Evolutionary conservation across 306 rosid genomes (phyloP), one percentile per base, ranked within the genome.

Genomic region (Ceratonia siliqua): DNA sequence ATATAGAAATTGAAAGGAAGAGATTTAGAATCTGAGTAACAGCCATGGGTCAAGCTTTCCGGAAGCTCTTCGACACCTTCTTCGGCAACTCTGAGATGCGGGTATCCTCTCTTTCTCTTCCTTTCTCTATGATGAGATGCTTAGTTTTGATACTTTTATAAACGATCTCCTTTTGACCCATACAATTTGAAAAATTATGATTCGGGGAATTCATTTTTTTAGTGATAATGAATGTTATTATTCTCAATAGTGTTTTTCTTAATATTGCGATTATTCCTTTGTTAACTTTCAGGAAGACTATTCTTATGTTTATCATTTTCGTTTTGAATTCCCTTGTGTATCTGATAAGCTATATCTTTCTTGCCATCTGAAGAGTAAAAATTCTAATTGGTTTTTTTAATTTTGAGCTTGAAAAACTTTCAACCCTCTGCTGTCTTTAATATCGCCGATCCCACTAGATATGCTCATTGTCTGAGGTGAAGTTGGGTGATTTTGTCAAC

Each of bases 31-130:
- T 52, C 12, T 46, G 25, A 15, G 62, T 18, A n/a, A 55, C 22
- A 42, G 24, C 52, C 56, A 84, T 84, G 88, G 88, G 85, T 78
- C 88, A 84, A 84, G 88, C 80, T 74, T 84, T 84, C 72, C 85
- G 88, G 50, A 84, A 84, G 85, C 83, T 84, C 39, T 84, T 84
- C 32, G 88, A 84, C 7, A 49, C 83, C 49, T 84, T 84, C 73
- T 84, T 84, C 67, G 88, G 85, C 58, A 84, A 50, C 83, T 62
- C 83, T 30, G 85, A 84, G 73, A 84, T 84, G 85, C 70, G 83
- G 73, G 87, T 85, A 68, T 25, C 21, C 24, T 49, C 62, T 69
- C 25, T 24, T 13, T 7, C 28, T 35, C 39, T n/a, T 30, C 14
- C 36, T 13, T 7, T 25, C 9, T 5, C 9, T 36, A 3, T 70